A percentile compares a stretch with the other conserved stretches of the same genome.
Evolutionary conservation across 225 moss, liverwort and hornwort species (phyloP).

Genomic region (Rhytidiadelphus loreus): DNA sequence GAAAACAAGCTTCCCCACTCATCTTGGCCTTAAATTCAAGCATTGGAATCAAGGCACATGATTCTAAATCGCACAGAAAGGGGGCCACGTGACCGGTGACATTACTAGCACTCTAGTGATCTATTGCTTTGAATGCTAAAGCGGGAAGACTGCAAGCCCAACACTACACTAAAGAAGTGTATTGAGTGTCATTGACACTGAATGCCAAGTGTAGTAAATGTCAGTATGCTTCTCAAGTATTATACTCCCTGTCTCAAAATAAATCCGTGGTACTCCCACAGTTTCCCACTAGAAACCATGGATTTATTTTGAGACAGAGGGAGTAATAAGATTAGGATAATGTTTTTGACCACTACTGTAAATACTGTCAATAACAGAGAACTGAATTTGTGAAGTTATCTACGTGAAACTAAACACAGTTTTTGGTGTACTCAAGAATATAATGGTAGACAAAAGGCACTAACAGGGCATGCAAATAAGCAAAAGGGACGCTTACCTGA

Average conservation of each 20-base stretch:
- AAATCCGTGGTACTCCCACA: not conserved
- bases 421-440: not conserved
- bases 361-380: not conserved
- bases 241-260: not conserved
- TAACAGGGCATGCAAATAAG: not conserved
- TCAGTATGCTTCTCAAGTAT: not conserved
- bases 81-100: not conserved
- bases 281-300: not conserved
- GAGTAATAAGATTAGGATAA: too few species aligned
- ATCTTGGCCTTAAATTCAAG: not conserved
- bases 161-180: not conserved
- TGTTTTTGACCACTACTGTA: not conserved
- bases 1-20: not conserved
- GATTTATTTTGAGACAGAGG: not conserved
- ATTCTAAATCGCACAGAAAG: not conserved
- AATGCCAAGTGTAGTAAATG: not conserved
- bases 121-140: not conserved
- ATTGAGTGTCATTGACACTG: not conserved
- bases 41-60: not conserved
- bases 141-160: not conserved
- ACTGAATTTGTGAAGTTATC: not conserved
- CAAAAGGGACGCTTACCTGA: slow-evolving; percentile 7
- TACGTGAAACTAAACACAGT: not conserved
- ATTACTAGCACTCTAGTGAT: not conserved
- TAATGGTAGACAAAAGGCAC: not conserved